Percentiles rank a stretch among this genome's conserved stretches.
These are phyloP conservation scores for Kwoniella dendrophila DNA, from an alignment of 768 basidiomycete species.

Conservation along the genomic window DNA sequence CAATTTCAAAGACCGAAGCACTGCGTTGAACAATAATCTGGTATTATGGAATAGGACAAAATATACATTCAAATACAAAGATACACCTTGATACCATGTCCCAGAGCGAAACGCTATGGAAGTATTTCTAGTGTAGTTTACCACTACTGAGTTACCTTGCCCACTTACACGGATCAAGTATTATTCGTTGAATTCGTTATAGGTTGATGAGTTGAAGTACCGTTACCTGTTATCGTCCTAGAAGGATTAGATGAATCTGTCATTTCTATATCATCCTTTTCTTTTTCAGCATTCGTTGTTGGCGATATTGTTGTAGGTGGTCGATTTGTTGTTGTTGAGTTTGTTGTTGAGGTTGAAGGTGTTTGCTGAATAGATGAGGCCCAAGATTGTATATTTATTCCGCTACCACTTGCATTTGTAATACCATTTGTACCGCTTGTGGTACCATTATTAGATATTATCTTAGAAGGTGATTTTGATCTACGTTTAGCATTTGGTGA, in stretches of 20 bases:
- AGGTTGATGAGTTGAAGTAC: background rate
- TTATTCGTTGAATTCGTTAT: background rate
- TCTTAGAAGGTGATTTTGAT: conserved; percentile 10
- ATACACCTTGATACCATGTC: no score
- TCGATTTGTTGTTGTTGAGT: background rate
- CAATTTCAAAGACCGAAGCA: no score
- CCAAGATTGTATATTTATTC: conserved; percentile 7
- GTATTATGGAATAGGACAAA: no score
- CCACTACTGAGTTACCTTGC: no score
- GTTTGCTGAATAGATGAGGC: conserved; percentile 4
- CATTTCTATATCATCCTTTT: conserved; percentile 13
- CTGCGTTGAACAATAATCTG: no score
- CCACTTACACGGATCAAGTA: background rate
- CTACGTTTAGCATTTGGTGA: no score
- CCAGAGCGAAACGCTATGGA: no score
- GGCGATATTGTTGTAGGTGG: background rate
- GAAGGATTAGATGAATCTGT: background rate
- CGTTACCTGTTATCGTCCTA: background rate
- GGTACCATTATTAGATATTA: background rate
- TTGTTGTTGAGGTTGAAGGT: background rate
- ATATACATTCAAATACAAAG: no score
- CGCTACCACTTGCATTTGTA: background rate
- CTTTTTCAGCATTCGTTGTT: background rate
- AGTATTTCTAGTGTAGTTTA: no score
- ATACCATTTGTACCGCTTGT: background rate